Evolutionary conservation across 768 basidiomycete species (phyloP), one percentile per base, ranked within the genome.

Genomic region (Thelephora aurantiotincta): DNA sequence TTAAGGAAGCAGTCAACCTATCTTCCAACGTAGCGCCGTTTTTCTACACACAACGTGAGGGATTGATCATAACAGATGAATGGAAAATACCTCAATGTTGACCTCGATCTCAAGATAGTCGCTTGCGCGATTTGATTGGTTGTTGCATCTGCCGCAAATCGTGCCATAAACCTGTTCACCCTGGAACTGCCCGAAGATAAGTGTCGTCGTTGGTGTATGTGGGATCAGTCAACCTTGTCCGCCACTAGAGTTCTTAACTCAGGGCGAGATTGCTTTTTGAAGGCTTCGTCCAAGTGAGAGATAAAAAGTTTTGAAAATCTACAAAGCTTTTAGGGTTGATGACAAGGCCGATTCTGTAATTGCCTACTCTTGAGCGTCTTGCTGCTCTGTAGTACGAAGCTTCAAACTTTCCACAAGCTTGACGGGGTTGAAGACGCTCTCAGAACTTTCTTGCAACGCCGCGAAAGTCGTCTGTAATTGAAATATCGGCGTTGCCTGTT

Each of bases 241-340:
- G 77, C 71, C 48, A 97, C 69, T 11, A 96, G 71, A 2, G 77
- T 75, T 53, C 71, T 76, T 14, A 93, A 66, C 7, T 66, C 63
- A 5, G 76, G 72, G 38, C 73, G 66, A 1, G 70, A 65, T 57
- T 96, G 91, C 59, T 86, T 89, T 63, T 78, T 74, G 62, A 96
- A 96, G 63, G 96, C 89, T 6, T 69, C 70, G 52, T 89, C 87
- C 33, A 97, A 71, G 57, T 91, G 82, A 11, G 80, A 78, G 76
- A 97, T 84, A 64, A 97, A 94, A 14, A 97, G 72, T 56, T 97
- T 97, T 2, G 89, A 91, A 60, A 97, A 94, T 59, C 91, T 93
- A 58, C 1, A 22, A 30, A 6, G 35, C 18, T n/a, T 19, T 22
- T 11, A 23, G 55, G 42, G 13, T 47, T 1, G 43, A 37, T 20